These are phyloP conservation scores for Apiotrichum porosum DNA, from an alignment of 1,284 basidiomycete genomes.

Conservation along the genomic window DNA sequence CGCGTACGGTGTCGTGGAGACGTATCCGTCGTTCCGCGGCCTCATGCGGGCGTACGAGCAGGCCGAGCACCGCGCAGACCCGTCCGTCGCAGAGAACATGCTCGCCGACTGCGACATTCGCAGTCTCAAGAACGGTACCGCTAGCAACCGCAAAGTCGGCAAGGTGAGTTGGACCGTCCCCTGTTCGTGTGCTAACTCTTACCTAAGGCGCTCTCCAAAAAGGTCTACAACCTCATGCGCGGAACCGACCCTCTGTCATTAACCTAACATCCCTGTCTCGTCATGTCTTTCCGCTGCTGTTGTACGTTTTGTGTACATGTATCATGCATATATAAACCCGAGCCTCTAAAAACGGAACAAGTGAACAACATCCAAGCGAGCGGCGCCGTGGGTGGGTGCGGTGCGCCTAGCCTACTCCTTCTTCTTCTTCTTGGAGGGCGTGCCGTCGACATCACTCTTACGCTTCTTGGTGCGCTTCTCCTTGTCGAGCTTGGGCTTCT, in stretches of 20 bases:
- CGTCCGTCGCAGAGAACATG: constrained; percentile 26
- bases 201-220: constrained; percentile 32
- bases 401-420: constrained; percentile 15
- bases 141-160: constrained; percentile 31
- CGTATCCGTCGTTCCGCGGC: constrained; percentile 31
- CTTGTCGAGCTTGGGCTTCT: constrained; percentile 7
- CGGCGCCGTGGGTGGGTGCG: background rate
- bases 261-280: constrained; percentile 20
- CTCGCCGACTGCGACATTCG: constrained; percentile 36
- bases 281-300: too few relatives aligned
- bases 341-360: too few relatives aligned
- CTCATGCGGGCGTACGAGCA: constrained; percentile 44
- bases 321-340: background rate
- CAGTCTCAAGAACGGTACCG: constrained; percentile 30
- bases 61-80: constrained; percentile 18
- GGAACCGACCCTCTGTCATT: constrained; percentile 38
- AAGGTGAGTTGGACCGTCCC: constrained; percentile 19
- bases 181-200: constrained; percentile 3
- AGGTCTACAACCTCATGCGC: constrained; percentile 35
- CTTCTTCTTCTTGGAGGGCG: constrained; percentile 35
- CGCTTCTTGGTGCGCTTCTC: constrained; percentile 16
- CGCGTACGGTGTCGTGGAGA: constrained; percentile 31
- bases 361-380: too few relatives aligned
- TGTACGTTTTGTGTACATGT: too few relatives aligned
- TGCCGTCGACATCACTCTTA: constrained; percentile 15